Percentiles rank a stretch among this genome's conserved stretches.
These are phyloP conservation scores for Talaromyces piceae DNA, from an alignment of 2,329 filamentous ascomycete species.

Conservation along the genomic window DNA sequence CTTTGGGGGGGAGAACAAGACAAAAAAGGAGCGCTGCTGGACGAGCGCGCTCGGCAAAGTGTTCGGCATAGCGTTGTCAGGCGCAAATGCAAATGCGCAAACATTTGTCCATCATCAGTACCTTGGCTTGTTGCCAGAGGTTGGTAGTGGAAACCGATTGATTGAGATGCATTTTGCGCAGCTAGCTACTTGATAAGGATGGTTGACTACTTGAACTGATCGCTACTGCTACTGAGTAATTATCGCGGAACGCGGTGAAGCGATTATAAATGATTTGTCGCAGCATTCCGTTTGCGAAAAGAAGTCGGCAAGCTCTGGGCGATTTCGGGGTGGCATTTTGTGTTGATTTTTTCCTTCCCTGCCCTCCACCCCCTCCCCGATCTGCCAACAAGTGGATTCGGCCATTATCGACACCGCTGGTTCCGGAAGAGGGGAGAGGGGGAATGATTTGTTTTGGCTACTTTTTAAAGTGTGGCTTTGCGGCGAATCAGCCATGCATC, in stretches of 20 bases:
- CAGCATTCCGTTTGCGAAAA: background rate
- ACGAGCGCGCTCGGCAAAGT: slow-evolving; percentile 10
- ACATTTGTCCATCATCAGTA: slow-evolving; percentile 7
- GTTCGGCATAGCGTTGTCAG: slow-evolving; percentile 3
- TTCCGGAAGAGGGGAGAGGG: slow-evolving; percentile 19
- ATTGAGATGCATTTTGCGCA: too few species aligned
- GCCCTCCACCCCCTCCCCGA: background rate
- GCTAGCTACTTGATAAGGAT: too few species aligned
- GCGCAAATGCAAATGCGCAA: slow-evolving; percentile 10
- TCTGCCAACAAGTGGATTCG: slow-evolving; percentile 11
- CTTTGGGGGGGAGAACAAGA: too few species aligned
- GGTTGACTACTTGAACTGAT: too few species aligned
- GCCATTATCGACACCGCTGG: slow-evolving; percentile 25
- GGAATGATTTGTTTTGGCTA: slow-evolving; percentile 16
- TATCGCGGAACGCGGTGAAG: too few species aligned
- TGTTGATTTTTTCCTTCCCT: background rate
- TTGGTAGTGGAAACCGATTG: too few species aligned
- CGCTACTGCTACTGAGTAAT: background rate
- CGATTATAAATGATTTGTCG: background rate
- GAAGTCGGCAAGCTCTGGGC: background rate
- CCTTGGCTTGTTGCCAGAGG: slow-evolving; percentile 4
- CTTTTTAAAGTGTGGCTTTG: slow-evolving; percentile 17
- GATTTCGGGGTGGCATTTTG: background rate
- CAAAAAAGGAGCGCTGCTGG: background rate
- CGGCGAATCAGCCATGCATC: slow-evolving; percentile 1